Evolutionary conservation across 1,284 basidiomycete species (phyloP).

Genomic region (Cyathus olla): DNA sequence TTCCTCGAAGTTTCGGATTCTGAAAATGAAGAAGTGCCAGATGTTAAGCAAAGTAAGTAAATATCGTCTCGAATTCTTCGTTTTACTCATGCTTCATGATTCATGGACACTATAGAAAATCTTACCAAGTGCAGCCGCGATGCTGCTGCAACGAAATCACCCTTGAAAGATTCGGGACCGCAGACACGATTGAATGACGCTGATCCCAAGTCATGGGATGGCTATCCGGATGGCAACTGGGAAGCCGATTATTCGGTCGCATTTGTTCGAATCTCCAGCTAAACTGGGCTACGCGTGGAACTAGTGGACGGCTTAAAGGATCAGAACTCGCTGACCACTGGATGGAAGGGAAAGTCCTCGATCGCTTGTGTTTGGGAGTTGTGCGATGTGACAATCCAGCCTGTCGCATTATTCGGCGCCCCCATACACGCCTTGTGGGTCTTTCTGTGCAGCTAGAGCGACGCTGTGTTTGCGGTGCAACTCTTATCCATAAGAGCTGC

Average conservation of each 20-base stretch:
- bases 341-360: constrained; percentile 18
- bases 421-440: constrained; percentile 7
- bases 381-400: constrained; percentile 20
- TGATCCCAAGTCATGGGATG: no score
- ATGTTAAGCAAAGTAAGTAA: no score
- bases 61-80: no score
- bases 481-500: constrained; percentile 7
- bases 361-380: constrained; percentile 22
- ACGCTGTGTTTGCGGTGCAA: constrained; percentile 10
- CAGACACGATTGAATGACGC: no score
- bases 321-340: constrained; percentile 6
- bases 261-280: constrained; percentile 10
- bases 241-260: constrained; percentile 6
- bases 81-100: no score
- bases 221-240: constrained; percentile 26
- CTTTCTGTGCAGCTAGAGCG: constrained; percentile 7
- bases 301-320: not conserved
- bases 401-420: constrained; percentile 23
- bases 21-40: no score
- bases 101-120: no score
- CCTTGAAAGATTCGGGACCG: no score
- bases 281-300: constrained; percentile 18
- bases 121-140: no score
- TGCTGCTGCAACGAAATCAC: no score
- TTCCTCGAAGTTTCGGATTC: no score